Base-by-base conservation (phyloP, 352 stramenopile genomes). In the Achlya hypogyna region DNA sequence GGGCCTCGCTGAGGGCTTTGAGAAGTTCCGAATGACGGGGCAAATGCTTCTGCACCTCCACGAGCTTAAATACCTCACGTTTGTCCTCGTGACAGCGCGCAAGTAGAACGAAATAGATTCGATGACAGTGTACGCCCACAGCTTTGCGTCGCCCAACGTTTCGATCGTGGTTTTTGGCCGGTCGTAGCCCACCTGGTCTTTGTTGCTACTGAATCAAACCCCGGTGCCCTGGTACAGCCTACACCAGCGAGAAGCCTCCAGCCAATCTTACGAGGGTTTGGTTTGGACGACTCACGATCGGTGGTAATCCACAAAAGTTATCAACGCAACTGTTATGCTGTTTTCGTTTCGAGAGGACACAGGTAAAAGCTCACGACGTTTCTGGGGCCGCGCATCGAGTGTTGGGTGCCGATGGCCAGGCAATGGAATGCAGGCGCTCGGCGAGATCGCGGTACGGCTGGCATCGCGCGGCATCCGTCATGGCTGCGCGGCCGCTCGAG, bases 401-500 rank as follows among this genome's bases (percentile, higher is more conserved):
- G 31, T 56, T 56, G 25, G 49, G 3, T 20, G 49, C 10, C 25
- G 25, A 38, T 12, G 72, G 68, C 82, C 84, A 93, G 10, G 82
- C 69, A 54, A 90, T 72, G 27, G 78, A 52, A 25, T 80, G 83
- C 27, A 94, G 74, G 0, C 83, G 71, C 31, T 75, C 74, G 0
- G 83, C 82, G 43, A 94, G 74, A 47, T 88, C 76, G 67, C 80
- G 71, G 62, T 95, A 94, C 42, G 85, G 85, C 31, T 75, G 45
- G 5, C 77, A 78, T 16, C 85, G 81, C 66, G 93, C 78, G 43
- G 72, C 72, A 27, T 84, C 86, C 27, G 86, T 89, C 81, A 94
- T 92, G 20, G 78, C 85, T 3, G 85, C 86, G 16, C 85, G 81
- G 9, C 86, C 86, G n/a, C 84, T 93, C 5, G 84, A 89, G 43